Conservation (phyloP, 768 basidiomycete species). For the Phylloporus sp. region DNA sequence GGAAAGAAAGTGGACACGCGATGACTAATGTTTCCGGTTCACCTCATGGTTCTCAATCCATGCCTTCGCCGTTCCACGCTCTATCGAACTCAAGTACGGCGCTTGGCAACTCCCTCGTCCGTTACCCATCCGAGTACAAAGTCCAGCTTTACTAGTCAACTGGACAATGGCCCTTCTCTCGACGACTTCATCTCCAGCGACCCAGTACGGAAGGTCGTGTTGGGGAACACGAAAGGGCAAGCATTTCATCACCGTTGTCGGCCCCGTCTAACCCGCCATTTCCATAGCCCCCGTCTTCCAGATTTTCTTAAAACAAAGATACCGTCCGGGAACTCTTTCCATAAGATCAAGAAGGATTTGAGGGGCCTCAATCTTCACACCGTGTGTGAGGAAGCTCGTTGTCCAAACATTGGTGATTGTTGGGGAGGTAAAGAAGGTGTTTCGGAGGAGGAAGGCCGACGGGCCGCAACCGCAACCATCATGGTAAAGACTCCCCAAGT, state of each 20-base stretch:
- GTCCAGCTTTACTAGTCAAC: constrained; percentile 43
- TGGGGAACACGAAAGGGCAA: constrained; percentile 69
- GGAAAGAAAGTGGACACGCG: neutral
- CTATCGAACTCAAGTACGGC: constrained; percentile 30
- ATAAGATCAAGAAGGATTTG: constrained; percentile 91
- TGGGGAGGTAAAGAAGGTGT: constrained; percentile 83
- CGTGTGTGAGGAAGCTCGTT: constrained; percentile 97
- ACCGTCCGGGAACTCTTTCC: constrained; percentile 83
- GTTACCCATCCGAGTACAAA: constrained; percentile 27
- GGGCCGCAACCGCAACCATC: constrained; percentile 93
- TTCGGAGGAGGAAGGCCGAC: constrained; percentile 66
- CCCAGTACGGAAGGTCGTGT: constrained; percentile 53
- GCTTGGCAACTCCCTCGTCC: constrained; percentile 44
- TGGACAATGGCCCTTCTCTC: constrained; percentile 66
- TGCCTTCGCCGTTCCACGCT: constrained; percentile 7
- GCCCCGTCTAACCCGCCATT: neutral
- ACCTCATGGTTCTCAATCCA: constrained; percentile 5
- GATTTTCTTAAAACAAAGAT: constrained; percentile 87
- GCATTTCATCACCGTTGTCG: constrained; percentile 17
- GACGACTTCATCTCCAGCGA: constrained; percentile 75
- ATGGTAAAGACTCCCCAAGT: constrained; percentile 58
- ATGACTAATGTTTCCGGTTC: constrained; percentile 9
- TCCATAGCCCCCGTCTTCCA: constrained; percentile 73
- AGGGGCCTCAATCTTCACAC: constrained; percentile 89
- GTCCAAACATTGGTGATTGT: constrained; percentile 99